Evolutionary conservation across 1,139 yeast species (phyloP).

Genomic region (Yamadazyma aaseri): DNA sequence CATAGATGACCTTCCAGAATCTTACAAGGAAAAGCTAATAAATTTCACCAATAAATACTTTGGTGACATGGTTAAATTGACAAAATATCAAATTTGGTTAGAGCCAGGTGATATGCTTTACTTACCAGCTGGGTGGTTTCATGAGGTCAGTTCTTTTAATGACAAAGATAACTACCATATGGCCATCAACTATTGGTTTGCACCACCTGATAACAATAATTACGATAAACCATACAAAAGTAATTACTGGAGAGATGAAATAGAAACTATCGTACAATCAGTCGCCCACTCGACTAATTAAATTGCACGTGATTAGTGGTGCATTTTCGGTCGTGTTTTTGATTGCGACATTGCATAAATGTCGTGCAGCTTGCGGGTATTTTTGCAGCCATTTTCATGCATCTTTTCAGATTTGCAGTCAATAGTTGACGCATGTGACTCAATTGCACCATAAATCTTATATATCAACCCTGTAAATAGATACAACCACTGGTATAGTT

Average conservation of each 20-base stretch:
- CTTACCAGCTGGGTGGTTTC: slow-evolving; percentile 80
- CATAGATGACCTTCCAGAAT: slow-evolving; percentile 44
- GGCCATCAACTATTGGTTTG: slow-evolving; percentile 73
- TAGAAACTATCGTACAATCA: slow-evolving; percentile 15
- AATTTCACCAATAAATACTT: slow-evolving; percentile 30
- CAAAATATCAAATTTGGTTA: slow-evolving; percentile 45
- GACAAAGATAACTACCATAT: slow-evolving; percentile 40
- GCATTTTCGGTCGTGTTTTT: too few species aligned
- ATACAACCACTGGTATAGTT: too few species aligned
- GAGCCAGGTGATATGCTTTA: slow-evolving; percentile 66
- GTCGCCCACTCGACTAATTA: too few species aligned
- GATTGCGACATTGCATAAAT: neutral
- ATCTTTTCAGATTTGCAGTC: too few species aligned
- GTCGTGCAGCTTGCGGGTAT: neutral
- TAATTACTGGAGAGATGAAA: slow-evolving; percentile 52
- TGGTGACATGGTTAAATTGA: slow-evolving; percentile 47
- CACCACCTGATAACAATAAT: slow-evolving; percentile 51
- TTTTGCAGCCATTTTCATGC: slow-evolving; percentile 3
- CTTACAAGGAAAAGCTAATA: slow-evolving; percentile 24
- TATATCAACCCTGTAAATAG: too few species aligned
- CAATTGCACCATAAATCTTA: too few species aligned
- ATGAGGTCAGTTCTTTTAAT: slow-evolving; percentile 67
- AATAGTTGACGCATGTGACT: neutral
- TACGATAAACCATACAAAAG: slow-evolving; percentile 40
- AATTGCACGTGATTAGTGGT: too few species aligned